Evolutionary conservation across 192 early-diverging fungal species (phyloP).

Genomic region (Dimargaris verticillata): DNA sequence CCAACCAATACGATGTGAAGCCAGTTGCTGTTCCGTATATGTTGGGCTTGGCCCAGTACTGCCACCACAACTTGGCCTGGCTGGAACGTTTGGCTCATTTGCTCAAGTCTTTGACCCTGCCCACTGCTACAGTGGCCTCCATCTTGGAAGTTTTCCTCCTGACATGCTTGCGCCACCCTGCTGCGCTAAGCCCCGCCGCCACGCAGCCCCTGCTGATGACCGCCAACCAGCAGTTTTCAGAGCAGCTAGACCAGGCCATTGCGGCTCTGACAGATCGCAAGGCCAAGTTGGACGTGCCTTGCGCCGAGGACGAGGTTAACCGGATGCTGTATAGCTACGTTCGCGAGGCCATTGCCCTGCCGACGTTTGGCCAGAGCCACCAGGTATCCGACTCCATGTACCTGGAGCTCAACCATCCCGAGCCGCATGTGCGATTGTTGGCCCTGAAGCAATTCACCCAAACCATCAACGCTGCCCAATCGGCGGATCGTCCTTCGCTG

Average conservation of each 20-base stretch:
- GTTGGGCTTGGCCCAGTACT: not conserved
- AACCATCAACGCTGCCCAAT: not conserved
- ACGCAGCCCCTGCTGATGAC: too few relatives aligned
- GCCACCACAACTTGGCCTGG: too few relatives aligned
- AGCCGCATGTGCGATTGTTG: conserved; percentile 5
- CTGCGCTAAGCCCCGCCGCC: too few relatives aligned
- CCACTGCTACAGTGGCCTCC: too few relatives aligned
- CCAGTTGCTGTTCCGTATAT: not conserved
- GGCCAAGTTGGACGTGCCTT: not conserved
- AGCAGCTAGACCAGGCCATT: conserved; percentile 7
- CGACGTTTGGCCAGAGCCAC: conserved; percentile 9
- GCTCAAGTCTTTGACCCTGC: too few relatives aligned
- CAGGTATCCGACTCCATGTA: not conserved
- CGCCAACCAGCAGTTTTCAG: not conserved
- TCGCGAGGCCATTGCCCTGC: conserved; percentile 8
- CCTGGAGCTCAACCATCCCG: not conserved
- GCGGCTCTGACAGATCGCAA: not conserved
- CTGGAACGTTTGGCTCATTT: too few relatives aligned
- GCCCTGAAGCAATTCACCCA: conserved; percentile 10
- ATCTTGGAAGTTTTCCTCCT: too few relatives aligned
- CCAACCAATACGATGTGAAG: not conserved
- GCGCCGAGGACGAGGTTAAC: not conserved
- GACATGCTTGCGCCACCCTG: too few relatives aligned
- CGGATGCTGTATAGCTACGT: not conserved
- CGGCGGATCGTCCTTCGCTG: not conserved